Base-by-base conservation (phyloP, 2,329 filamentous ascomycete species). In the Colletotrichum truncatum region DNA sequence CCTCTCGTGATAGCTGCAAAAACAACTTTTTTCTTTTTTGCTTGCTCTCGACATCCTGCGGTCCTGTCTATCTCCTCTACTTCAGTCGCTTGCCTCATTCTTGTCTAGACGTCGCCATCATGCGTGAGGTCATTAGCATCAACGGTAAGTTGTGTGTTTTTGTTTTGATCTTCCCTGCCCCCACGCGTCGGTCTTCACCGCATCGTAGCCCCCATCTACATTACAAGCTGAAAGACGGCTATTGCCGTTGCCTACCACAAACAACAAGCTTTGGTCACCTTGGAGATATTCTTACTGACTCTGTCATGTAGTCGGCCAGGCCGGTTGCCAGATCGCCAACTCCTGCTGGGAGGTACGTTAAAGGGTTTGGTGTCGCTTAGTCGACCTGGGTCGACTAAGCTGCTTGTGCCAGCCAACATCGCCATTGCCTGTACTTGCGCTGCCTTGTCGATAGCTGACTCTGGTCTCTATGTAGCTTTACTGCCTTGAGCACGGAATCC, bases 311-410 rank as follows among this genome's bases (percentile, higher is more conserved):
- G 96, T 99, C 88, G 96, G 96, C 85, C 96, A 99, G 90, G 96
- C 96, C 81, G 96, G 96, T 92, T 98, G 96, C 91, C 96, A 99
- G 84, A 99, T 99, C 80, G 96, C 95, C 86, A 99, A 99, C 88
- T 96, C 96, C 76, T 98, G 96, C 91, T 99, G 96, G 96, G 96
- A 99, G 94, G 96, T 99, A 86, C 87, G 93, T 87, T 77, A 76
- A 67, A 64, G 48, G 46, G 38, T 39, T 53, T 68, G 59, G 25
- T 12, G 36, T 26, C 57, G 51, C 30, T 34, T 36, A 61, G 26
- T 53, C 62, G 28, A 32, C 30, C 28, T 16, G 30, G 36, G 54
- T 48, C 32, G 28, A 26, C 28, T 41, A 23, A 36, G 25, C 45
- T 56, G 30, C 54, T 25, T 14, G 30, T 23, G 16, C 55, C 51